These are phyloP conservation scores for Trichaptum fuscoviolaceum DNA, from an alignment of 768 basidiomycete genomes.

Conservation along the genomic window DNA sequence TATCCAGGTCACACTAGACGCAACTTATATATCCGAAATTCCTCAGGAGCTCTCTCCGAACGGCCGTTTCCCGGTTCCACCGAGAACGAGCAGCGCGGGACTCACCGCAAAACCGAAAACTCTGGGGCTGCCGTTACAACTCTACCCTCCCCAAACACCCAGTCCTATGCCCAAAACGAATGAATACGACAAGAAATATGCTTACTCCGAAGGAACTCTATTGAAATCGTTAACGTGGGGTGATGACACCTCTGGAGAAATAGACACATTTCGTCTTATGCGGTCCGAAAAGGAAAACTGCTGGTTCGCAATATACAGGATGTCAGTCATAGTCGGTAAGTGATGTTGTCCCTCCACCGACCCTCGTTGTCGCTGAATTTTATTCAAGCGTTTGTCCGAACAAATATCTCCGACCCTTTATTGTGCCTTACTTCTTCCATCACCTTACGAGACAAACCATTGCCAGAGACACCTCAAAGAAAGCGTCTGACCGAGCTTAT, in stretches of 20 bases:
- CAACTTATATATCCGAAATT: conserved; percentile 61
- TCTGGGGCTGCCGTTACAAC: conserved; percentile 45
- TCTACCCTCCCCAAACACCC: conserved; percentile 79
- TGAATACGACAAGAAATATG: conserved; percentile 71
- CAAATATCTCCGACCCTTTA: conserved; percentile 65
- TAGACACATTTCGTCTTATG: conserved; percentile 58
- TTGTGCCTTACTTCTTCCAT: conserved; percentile 79
- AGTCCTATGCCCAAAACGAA: conserved; percentile 74
- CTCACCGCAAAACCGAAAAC: conserved; percentile 28
- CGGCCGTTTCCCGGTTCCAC: conserved; percentile 50
- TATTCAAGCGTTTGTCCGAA: conserved; percentile 62
- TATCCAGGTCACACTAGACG: conserved; percentile 75
- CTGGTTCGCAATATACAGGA: conserved; percentile 80
- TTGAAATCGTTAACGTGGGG: conserved; percentile 76
- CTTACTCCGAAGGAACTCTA: conserved; percentile 69
- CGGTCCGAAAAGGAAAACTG: conserved; percentile 54
- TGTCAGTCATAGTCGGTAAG: conserved; percentile 78
- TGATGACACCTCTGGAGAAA: conserved; percentile 35
- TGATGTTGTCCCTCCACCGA: conserved; percentile 10
- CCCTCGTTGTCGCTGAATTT: conserved; percentile 1
- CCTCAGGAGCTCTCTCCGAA: conserved; percentile 29
- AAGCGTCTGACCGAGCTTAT: conserved; percentile 24
- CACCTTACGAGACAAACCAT: conserved; percentile 80
- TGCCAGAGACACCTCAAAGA: conserved; percentile 39
- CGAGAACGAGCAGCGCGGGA: conserved; percentile 34